phyloP scores from a whole-genome alignment of 257 asterid species.

The Gardenia jasminoides region DNA sequence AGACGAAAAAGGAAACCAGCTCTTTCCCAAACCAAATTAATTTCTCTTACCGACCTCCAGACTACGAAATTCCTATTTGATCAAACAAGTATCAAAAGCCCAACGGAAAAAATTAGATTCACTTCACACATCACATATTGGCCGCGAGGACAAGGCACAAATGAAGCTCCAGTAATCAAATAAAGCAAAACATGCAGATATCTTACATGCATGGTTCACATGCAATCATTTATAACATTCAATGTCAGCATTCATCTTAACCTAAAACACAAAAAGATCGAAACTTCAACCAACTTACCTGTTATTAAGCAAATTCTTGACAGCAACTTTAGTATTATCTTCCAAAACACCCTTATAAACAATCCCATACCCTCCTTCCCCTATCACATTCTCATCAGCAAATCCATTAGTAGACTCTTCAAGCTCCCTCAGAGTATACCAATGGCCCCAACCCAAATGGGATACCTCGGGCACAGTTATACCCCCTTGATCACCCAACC shows the following conservation, averaged over 20 bases:
- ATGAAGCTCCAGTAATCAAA: background rate
- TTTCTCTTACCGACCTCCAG: background rate
- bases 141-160: background rate
- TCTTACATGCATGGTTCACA: conserved; percentile 12
- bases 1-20: background rate
- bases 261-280: background rate
- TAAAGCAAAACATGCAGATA: background rate
- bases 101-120: background rate
- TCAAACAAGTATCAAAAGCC: background rate
- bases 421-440: conserved; percentile 91
- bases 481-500: conserved; percentile 37
- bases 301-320: conserved; percentile 87
- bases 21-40: background rate
- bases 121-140: background rate
- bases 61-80: background rate
- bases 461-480: conserved; percentile 74
- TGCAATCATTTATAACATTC: conserved; percentile 9
- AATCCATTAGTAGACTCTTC: conserved; percentile 63
- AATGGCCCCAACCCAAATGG: conserved; percentile 96
- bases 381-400: conserved; percentile 81
- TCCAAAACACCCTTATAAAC: conserved; percentile 68
- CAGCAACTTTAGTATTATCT: conserved; percentile 64
- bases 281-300: conserved; percentile 40
- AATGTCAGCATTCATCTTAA: background rate
- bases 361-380: conserved; percentile 96